Base-by-base conservation (phyloP, 192 early-diverging fungal species). In the Coemansia sp. region DNA sequence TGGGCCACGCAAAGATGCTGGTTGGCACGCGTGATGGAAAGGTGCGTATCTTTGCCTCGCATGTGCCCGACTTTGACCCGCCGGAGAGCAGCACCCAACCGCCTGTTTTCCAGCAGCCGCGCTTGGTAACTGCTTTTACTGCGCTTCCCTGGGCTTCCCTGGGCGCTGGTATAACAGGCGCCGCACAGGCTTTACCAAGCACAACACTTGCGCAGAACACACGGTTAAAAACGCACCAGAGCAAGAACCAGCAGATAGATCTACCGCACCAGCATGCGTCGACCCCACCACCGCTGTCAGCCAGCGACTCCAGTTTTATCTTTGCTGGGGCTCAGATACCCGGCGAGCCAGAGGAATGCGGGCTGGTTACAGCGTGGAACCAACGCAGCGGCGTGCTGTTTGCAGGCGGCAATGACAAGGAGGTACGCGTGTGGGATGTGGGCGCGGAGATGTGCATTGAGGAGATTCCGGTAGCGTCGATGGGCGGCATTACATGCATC, bases 1-100 rank as follows among this genome's bases (percentile, higher is more conserved):
- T 94, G 49, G 93, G 94, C 63, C 74, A 89, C 30, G 86, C 91
- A 24, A 74, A 94, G 79, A 79, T 98, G 61, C 68, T 96, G 57
- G 82, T 80, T 18, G 68, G 69, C 31, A 71, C 67, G 5, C 66
- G 62, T n/a, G 82, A 80, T 48, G 82, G 82, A 28, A 65, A 62
- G 48, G 69, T 80, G 59, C 57, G 77, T 19, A 66, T 83, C 38
- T 80, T 83, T 51, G 67, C 75, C 27, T 72, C 76, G 66, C 72
- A 78, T 53, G 68, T 76, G 60, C 69, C 69, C 0, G 66, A 82
- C 56, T 71, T 77, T 68, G 49, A 34, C 6, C 65, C 68, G 30
- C 56, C 64, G 30, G 44, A 65, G 21, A 28, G 47, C 14, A 56
- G 64, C n/a, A 55, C 22, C 44, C 64, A 67, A 19, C n/a, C 50